Conservation (phyloP, 2,329 filamentous ascomycete genomes). For the Cladobotryum mycophilum region DNA sequence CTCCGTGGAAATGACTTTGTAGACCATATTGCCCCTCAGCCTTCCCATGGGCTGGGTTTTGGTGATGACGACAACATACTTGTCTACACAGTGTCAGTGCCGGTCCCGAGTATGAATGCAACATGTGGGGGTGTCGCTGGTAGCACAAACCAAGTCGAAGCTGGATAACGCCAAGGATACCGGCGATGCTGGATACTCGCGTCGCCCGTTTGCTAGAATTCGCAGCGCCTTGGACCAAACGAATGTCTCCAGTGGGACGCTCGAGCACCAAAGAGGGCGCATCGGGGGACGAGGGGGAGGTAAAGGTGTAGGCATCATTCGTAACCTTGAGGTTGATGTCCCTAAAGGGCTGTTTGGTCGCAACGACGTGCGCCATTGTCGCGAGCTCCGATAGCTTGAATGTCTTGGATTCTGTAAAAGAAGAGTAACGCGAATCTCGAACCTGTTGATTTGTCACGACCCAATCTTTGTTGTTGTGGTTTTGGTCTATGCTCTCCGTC, state of each 20-base stretch:
- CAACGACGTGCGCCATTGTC: slow-evolving; percentile 32
- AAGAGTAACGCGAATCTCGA: not conserved
- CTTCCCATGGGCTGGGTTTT: slow-evolving; percentile 88
- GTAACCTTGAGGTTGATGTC: slow-evolving; percentile 97
- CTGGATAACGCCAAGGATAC: slow-evolving; percentile 90
- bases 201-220: slow-evolving; percentile 65
- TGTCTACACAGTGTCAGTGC: slow-evolving; percentile 49
- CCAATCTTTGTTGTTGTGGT: not conserved
- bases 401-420: not conserved
- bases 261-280: slow-evolving; percentile 85
- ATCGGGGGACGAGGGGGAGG: slow-evolving; percentile 87
- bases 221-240: slow-evolving; percentile 73
- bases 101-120: not conserved
- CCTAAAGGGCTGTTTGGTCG: slow-evolving; percentile 62
- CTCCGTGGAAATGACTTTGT: slow-evolving; percentile 85
- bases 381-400: not conserved
- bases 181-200: slow-evolving; percentile 83
- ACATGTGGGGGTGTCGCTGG: not conserved
- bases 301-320: slow-evolving; percentile 89
- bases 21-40: slow-evolving; percentile 92
- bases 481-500: slow-evolving; percentile 2
- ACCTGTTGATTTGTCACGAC: not conserved
- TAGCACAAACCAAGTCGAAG: slow-evolving; percentile 74
- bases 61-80: slow-evolving; percentile 94
- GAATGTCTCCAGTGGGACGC: slow-evolving; percentile 83